Percentiles rank a stretch among this genome's conserved stretches.
phyloP scores from a whole-genome alignment of 306 rosid species.

The Citrullus amarus region DNA sequence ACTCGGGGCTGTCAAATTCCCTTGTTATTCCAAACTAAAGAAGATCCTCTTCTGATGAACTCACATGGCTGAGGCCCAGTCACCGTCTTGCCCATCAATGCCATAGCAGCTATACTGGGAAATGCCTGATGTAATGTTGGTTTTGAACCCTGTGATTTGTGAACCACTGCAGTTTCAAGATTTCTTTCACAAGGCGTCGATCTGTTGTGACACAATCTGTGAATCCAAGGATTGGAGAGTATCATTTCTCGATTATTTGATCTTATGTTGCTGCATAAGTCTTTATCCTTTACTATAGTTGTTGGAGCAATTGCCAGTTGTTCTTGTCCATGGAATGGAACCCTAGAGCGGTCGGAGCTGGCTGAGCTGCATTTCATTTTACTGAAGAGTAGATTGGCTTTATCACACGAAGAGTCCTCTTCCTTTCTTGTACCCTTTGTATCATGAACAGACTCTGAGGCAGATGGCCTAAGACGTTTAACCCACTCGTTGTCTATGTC shows the following conservation, averaged over 20 bases:
- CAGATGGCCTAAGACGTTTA: conserved; percentile 56
- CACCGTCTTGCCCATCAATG: conserved; percentile 77
- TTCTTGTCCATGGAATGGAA: conserved; percentile 20
- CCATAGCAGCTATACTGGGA: conserved; percentile 94
- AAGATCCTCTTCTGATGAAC: conserved; percentile 38
- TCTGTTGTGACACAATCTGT: conserved; percentile 40
- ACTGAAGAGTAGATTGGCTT: conserved; percentile 18
- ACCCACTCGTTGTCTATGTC: conserved; percentile 67
- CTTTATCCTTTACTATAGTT: conserved; percentile 13
- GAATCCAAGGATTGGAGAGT: conserved; percentile 85
- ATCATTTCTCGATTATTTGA: conserved; percentile 28
- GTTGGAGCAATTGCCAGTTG: conserved; percentile 12
- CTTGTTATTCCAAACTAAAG: conserved; percentile 52
- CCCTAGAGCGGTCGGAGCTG: conserved; percentile 25
- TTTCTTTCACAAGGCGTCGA: conserved; percentile 25
- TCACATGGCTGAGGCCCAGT: conserved; percentile 34
- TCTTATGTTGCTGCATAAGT: conserved; percentile 17
- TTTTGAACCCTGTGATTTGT: conserved; percentile 25
- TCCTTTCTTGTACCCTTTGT: conserved; percentile 36
- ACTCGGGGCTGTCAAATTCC: conserved; percentile 16
- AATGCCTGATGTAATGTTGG: conserved; percentile 28
- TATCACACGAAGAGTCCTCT: conserved; percentile 37
- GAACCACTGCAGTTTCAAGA: conserved; percentile 19
- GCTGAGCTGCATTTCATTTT: conserved; percentile 20
- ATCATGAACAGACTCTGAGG: conserved; percentile 31